phyloP scores from a whole-genome alignment of 2,329 filamentous ascomycete genomes.

The Podosphaera aphanis region DNA sequence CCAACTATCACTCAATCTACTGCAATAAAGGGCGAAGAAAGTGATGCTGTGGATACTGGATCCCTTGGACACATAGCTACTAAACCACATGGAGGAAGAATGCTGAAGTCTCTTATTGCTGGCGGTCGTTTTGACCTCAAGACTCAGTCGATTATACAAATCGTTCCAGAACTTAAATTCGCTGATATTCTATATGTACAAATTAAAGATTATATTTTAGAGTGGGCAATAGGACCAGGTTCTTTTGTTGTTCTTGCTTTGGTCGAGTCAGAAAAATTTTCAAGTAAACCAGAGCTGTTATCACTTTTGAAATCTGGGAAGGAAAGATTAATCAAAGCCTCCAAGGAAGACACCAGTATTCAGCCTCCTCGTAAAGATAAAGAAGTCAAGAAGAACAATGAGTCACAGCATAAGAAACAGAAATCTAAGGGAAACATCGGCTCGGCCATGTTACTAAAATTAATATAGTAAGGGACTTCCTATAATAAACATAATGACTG shows the following conservation, averaged over 20 bases:
- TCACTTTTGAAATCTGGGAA: conserved; percentile 50
- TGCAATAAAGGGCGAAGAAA: neutral
- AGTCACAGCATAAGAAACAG: conserved; percentile 19
- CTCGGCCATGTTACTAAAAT: conserved; percentile 34
- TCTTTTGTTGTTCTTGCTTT: conserved; percentile 71
- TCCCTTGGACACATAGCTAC: conserved; percentile 30
- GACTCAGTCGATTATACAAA: conserved; percentile 43
- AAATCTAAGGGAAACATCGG: conserved; percentile 36
- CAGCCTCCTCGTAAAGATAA: conserved; percentile 3
- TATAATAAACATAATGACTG: conserved; percentile 2
- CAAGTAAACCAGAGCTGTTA: conserved; percentile 39
- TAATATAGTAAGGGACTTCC: too few relatives aligned
- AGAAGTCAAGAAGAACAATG: conserved; percentile 19
- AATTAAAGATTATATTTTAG: conserved; percentile 49
- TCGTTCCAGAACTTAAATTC: conserved; percentile 60
- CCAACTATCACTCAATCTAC: conserved; percentile 17
- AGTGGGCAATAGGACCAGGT: conserved; percentile 70
- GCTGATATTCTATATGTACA: conserved; percentile 58
- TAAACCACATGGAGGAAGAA: conserved; percentile 43
- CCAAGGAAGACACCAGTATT: conserved; percentile 29
- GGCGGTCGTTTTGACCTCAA: conserved; percentile 67
- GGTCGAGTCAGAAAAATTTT: conserved; percentile 51
- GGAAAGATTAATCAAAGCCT: conserved; percentile 45
- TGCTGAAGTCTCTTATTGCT: conserved; percentile 77
- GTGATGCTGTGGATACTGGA: neutral